A percentile compares a stretch with the other conserved stretches of the same genome.
phyloP scores from a whole-genome alignment of 371 early-diverging fungal species.

The Synchytrium microbalum region DNA sequence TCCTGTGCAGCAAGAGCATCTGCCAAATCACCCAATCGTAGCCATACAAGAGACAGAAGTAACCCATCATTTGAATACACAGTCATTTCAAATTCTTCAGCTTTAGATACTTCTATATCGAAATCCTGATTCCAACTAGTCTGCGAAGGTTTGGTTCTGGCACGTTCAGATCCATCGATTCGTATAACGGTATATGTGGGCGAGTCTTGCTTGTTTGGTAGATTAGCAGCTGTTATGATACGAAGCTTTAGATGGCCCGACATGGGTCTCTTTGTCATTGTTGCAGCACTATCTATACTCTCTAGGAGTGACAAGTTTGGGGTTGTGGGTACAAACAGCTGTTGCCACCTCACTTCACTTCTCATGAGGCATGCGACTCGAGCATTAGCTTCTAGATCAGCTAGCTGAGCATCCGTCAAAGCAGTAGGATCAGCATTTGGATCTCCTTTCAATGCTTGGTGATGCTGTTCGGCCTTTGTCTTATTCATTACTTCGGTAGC shows the following conservation, averaged over 20 bases:
- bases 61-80: slow-evolving; percentile 51
- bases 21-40: slow-evolving; percentile 33
- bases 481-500: slow-evolving; percentile 81
- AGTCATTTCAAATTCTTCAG: slow-evolving; percentile 84
- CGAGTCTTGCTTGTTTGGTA: slow-evolving; percentile 25
- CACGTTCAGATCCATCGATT: slow-evolving; percentile 70
- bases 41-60: slow-evolving; percentile 36
- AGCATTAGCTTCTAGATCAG: slow-evolving; percentile 64
- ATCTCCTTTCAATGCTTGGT: slow-evolving; percentile 36
- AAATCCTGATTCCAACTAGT: slow-evolving; percentile 78
- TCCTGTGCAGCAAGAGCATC: slow-evolving; percentile 10
- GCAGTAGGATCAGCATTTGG: slow-evolving; percentile 43
- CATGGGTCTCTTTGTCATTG: too few species aligned
- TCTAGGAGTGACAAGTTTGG: too few species aligned
- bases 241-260: slow-evolving; percentile 31
- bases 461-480: slow-evolving; percentile 61
- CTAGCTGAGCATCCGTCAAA: slow-evolving; percentile 52
- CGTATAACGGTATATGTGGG: slow-evolving; percentile 60
- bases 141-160: slow-evolving; percentile 59
- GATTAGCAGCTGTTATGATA: slow-evolving; percentile 21
- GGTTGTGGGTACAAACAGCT: slow-evolving; percentile 47
- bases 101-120: slow-evolving; percentile 74
- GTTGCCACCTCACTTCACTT: slow-evolving; percentile 75
- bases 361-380: slow-evolving; percentile 71
- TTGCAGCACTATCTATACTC: too few species aligned